Evolutionary conservation across 805 yeast species (phyloP), one percentile per base, ranked within the genome.

Genomic region (Candida cerambycidarum): DNA sequence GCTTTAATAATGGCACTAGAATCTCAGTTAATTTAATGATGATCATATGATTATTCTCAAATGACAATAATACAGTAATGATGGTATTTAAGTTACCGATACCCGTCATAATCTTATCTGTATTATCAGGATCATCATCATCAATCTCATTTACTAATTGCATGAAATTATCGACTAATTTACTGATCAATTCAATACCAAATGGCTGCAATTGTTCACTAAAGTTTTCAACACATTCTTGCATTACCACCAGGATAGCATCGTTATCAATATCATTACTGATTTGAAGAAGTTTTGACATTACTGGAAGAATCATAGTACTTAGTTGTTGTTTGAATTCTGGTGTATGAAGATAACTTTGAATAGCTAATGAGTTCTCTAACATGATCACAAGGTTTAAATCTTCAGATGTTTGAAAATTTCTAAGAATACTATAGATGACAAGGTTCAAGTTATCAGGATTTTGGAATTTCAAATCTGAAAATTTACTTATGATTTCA

Each of bases 181-280:
- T 77, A 3, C 59, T 57, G 21, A 84, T 77, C 65, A 57, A 68
- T 51, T 71, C 69, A 40, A 58, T 57, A 29, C 95, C 92, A 61
- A 87, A 92, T 13, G 99, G 98, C 43, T 64, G 93, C 52, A 92
- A 72, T 62, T 92, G 95, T 50, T 83, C 86, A 4, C 95, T 76
- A 63, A 85, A 93, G 45, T 78, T 80, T 57, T 90, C 97, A 23
- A 92, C 97, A 59, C 93, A 84, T 55, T 90, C 97, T 69, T 92
- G 98, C 84, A 92, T 89, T 5, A 92, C 96, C 17, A 84, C 85
- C 16, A 95, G 80, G 21, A 93, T 76, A 1, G 89, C 78, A 57
- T 93, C 99, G 44, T 85, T 81, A 55, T 92, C 99, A 50, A 90
- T 80, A 45, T 82, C 82, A 56, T 87, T 83, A 3, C 95, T 82